Evolutionary conservation across 208 protist genomes (phyloP), one percentile per base, ranked within the genome.

Genomic region (Trypanosoma vivax): DNA sequence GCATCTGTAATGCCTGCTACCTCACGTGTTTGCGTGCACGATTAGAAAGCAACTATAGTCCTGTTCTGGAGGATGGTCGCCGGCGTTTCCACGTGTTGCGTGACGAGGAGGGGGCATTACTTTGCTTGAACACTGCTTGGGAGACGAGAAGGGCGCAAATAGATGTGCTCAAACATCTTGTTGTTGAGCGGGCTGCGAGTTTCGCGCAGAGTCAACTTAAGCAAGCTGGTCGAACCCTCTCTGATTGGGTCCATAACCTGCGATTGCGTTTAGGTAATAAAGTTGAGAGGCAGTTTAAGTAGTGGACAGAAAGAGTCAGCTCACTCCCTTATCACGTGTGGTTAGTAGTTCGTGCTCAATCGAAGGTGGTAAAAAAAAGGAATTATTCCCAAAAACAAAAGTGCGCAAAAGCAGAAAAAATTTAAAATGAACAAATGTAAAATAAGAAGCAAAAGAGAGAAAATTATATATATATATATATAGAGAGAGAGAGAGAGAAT

Each of bases 1-100:
- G 79, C 2, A 62, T 88, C 45, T 88, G 79, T 38, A 65, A 60
- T 6, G 27, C 42, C 30, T 88, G 79, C 58, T 81, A 88, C 40
- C 60, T 70, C 19, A 60, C 63, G 62, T 88, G 79, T 50, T 62
- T 77, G 4, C 72, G 72, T 14, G 79, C 79, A 9, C 65, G 79
- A 11, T 13, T 72, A 23, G 45, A 68, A 34, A 54, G 63, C 19
- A 56, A 78, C 18, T 69, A 70, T 28, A 83, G 60, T 46, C 67
- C 62, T 23, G 70, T 83, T 49, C 58, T 88, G 13, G 62, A 74
- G 25, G 79, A 88, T 50, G 75, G 75, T 27, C 64, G 57, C 47
- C 73, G 74, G 28, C 73, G 79, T 59, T 88, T 71, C 54, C 65
- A 78, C 46, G 79, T 83, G 29, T 65, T 83, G 28, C 54, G 56